phyloP scores from a whole-genome alignment of 306 rosid species.

The Lathyrus tuberosus region DNA sequence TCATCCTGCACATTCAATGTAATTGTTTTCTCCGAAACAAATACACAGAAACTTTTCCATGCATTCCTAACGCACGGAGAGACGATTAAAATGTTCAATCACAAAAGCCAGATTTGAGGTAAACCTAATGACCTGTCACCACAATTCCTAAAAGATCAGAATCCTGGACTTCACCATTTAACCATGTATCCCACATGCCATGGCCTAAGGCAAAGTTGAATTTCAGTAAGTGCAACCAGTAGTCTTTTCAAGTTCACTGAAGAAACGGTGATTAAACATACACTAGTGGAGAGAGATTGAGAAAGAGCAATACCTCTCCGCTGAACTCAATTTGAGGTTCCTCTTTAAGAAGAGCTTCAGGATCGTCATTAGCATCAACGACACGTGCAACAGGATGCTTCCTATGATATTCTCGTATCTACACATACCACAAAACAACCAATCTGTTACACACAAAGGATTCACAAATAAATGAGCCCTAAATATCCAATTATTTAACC shows the following conservation, averaged over 20 bases:
- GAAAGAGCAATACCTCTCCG: slow-evolving; percentile 69
- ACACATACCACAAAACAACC: slow-evolving; percentile 41
- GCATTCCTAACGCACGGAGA: background rate
- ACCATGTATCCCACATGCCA: slow-evolving; percentile 11
- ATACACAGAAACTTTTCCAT: slow-evolving; percentile 13
- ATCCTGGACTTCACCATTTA: slow-evolving; percentile 2
- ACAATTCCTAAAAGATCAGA: slow-evolving; percentile 27
- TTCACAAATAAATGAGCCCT: background rate
- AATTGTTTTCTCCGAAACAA: slow-evolving; percentile 4
- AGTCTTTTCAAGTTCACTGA: slow-evolving; percentile 2
- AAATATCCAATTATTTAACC: slow-evolving; percentile 1
- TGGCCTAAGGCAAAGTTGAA: background rate
- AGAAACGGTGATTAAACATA: slow-evolving; percentile 8
- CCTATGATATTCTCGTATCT: slow-evolving; percentile 97
- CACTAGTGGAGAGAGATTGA: background rate
- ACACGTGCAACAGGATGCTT: slow-evolving; percentile 90
- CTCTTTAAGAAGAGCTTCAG: slow-evolving; percentile 75
- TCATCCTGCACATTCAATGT: slow-evolving; percentile 22
- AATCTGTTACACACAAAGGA: background rate
- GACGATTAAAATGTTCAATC: slow-evolving; percentile 21
- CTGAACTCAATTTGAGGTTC: slow-evolving; percentile 92
- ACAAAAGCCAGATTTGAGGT: slow-evolving; percentile 7
- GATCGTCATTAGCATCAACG: slow-evolving; percentile 78
- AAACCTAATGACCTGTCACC: background rate
- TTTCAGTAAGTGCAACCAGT: slow-evolving; percentile 8